Evolutionary conservation across 2,329 filamentous ascomycete species (phyloP).

Genomic region (Colletotrichum sp.): DNA sequence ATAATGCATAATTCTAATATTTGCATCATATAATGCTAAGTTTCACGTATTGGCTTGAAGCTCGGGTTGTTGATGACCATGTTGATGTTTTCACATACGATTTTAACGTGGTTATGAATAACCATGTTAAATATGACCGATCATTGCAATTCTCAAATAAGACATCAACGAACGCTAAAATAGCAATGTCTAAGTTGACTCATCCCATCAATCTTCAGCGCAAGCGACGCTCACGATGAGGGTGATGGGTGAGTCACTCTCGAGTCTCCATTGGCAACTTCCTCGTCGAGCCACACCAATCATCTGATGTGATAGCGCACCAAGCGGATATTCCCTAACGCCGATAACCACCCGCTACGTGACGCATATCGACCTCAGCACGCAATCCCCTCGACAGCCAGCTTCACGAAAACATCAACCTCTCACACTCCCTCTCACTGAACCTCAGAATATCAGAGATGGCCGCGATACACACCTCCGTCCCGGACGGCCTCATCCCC

Average conservation of each 20-base stretch:
- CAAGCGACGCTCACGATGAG: background rate
- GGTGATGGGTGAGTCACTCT: background rate
- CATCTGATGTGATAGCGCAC: background rate
- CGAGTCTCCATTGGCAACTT: background rate
- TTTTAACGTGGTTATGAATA: background rate
- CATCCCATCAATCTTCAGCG: background rate
- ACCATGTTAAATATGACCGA: fast-evolving
- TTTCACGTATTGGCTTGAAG: background rate
- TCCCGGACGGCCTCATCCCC: constrained; percentile 43
- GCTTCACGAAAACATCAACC: background rate
- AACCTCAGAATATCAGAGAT: background rate
- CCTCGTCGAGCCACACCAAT: background rate
- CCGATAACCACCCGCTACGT: background rate
- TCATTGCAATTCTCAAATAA: background rate
- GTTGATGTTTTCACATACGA: background rate
- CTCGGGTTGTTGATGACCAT: fast-evolving
- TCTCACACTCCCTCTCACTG: no score
- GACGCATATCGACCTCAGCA: background rate
- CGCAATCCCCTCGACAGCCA: background rate
- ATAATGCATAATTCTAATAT: background rate
- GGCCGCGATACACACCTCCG: constrained; percentile 29
- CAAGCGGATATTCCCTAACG: background rate
- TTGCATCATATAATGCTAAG: background rate
- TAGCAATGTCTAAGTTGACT: background rate
- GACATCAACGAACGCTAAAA: background rate